These are phyloP conservation scores for Cyamopsis tetragonoloba DNA, from an alignment of 306 rosid species.

Conservation along the genomic window DNA sequence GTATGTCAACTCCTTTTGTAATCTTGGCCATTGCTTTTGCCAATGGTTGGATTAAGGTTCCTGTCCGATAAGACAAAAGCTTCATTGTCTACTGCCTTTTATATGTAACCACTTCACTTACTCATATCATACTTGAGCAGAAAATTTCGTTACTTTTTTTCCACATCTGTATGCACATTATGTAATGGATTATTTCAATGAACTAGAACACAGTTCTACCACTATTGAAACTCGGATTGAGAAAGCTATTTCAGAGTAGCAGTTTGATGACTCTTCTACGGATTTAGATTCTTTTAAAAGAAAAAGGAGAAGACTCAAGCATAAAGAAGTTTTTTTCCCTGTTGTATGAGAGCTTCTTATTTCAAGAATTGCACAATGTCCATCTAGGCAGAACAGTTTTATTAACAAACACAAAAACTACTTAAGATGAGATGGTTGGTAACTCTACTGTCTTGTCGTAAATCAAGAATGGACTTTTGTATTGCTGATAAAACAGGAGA, in stretches of 20 bases:
- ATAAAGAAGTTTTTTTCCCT: neutral
- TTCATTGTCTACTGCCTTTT: constrained; percentile 21
- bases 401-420: neutral
- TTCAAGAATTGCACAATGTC: neutral
- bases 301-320: neutral
- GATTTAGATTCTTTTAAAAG: neutral
- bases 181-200: neutral
- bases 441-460: neutral
- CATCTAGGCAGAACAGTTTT: neutral
- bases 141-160: constrained; percentile 16
- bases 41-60: constrained; percentile 95
- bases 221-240: neutral
- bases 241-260: neutral
- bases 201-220: neutral
- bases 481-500: neutral
- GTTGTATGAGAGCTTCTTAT: neutral
- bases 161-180: constrained; percentile 21
- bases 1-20: constrained; percentile 97
- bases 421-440: neutral
- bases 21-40: constrained; percentile 98
- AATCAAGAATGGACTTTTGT: neutral
- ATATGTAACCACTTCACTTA: neutral
- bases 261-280: neutral
- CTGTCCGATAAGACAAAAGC: constrained; percentile 51
- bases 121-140: neutral